Evolutionary conservation across 2,329 filamentous ascomycete genomes (phyloP).

Genomic region (Calonectria naviculata): DNA sequence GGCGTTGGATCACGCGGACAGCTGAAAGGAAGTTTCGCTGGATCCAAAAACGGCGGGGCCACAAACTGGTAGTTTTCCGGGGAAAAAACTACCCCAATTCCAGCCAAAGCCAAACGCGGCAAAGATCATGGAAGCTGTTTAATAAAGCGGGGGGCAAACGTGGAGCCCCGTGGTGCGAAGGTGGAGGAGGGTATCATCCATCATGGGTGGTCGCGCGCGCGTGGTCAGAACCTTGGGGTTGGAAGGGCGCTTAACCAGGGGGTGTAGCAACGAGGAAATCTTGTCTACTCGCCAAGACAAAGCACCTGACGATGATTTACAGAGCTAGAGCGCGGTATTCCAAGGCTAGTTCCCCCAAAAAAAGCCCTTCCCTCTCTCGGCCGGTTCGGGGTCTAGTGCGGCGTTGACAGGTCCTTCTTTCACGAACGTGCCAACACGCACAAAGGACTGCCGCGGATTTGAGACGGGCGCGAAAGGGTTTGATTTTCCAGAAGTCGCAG

Average conservation of each 20-base stretch:
- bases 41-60: not conserved
- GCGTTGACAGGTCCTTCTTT: not conserved
- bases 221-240: not conserved
- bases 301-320: not conserved
- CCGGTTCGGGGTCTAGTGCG: not conserved
- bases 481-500: constrained; percentile 8
- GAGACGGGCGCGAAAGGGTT: not conserved
- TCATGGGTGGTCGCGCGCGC: not conserved
- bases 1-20: constrained; percentile 10
- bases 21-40: constrained; percentile 1
- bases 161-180: not conserved
- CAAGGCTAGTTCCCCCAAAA: not conserved
- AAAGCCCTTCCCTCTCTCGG: not conserved
- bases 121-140: not conserved
- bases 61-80: not conserved
- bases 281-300: not conserved
- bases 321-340: constrained; percentile 1
- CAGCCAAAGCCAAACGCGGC: not conserved
- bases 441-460: not conserved
- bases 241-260: not conserved
- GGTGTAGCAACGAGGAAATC: not conserved
- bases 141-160: constrained; percentile 1
- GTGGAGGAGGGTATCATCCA: constrained; percentile 3
- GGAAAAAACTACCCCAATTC: not conserved
- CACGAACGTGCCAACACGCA: not conserved